Conservation (phyloP, 2,329 filamentous ascomycete species). For the Zymoseptoria crescenta region DNA sequence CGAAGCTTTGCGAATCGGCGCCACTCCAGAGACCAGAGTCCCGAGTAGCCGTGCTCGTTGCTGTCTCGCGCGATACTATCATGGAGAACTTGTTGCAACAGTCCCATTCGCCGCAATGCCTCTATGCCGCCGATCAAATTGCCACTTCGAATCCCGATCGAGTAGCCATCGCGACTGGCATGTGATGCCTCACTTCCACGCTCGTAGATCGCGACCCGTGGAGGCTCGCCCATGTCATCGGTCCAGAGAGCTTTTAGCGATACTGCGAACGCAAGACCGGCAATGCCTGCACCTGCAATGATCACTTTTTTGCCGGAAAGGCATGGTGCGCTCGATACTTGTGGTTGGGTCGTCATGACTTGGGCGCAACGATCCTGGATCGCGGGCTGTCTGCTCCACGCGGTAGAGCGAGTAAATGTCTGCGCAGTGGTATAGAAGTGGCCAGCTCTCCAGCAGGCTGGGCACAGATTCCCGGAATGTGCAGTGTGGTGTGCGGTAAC, state of each 20-base stretch:
- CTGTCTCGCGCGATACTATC: slow-evolving; percentile 1
- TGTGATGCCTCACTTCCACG: slow-evolving; percentile 1
- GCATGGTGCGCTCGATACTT: too few species aligned
- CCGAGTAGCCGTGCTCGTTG: background rate
- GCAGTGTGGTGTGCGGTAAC: too few species aligned
- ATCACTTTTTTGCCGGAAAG: slow-evolving; percentile 13
- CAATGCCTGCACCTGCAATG: slow-evolving; percentile 10
- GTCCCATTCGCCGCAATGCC: slow-evolving; percentile 7
- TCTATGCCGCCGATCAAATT: slow-evolving; percentile 4
- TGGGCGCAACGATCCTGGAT: too few species aligned
- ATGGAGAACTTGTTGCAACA: slow-evolving; percentile 5
- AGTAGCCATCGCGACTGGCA: slow-evolving; percentile 9
- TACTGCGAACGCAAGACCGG: slow-evolving; percentile 11
- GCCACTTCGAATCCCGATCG: slow-evolving; percentile 7
- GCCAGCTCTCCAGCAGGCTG: too few species aligned
- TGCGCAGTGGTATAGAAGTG: too few species aligned
- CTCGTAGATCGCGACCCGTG: slow-evolving; percentile 9
- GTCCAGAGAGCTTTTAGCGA: slow-evolving; percentile 7
- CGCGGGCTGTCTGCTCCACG: too few species aligned
- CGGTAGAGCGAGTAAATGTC: too few species aligned
- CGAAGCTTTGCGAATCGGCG: background rate
- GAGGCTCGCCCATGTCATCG: background rate
- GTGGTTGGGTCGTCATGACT: too few species aligned
- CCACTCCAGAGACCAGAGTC: background rate
- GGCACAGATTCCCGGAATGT: too few species aligned